Percentiles rank a stretch among this genome's conserved stretches.
Evolutionary conservation across 257 asterid genomes (phyloP).

Genomic region (Nicotiana paniculata): DNA sequence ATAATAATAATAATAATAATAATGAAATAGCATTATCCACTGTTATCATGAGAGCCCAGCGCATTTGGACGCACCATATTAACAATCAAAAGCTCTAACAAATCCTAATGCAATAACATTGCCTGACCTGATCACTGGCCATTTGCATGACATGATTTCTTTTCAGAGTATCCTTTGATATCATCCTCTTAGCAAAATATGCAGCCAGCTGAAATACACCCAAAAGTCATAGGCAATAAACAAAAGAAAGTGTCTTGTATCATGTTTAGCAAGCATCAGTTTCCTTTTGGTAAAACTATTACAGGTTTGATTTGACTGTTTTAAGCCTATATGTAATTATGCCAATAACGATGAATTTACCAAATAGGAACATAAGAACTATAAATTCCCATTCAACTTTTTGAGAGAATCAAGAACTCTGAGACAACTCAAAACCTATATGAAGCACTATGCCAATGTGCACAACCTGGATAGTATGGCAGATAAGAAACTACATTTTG

Average conservation of each 20-base stretch:
- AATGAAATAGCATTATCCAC: background rate
- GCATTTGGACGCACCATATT: background rate
- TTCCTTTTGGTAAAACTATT: background rate
- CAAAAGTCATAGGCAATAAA: background rate
- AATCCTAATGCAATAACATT: background rate
- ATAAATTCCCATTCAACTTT: background rate
- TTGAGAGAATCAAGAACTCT: background rate
- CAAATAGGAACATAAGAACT: background rate
- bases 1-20: too few species aligned
- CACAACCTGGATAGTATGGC: background rate
- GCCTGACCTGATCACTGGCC: constrained; percentile 47
- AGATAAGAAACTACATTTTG: background rate
- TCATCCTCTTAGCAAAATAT: constrained; percentile 69
- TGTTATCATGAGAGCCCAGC: background rate
- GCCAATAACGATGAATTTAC: background rate
- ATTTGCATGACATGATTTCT: constrained; percentile 70
- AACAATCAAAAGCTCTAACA: background rate
- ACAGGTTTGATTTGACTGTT: background rate
- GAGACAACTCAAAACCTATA: background rate
- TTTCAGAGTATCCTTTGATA: constrained; percentile 56
- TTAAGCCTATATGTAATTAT: background rate
- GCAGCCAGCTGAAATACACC: constrained; percentile 40
- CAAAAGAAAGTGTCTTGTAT: background rate
- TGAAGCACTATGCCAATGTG: background rate
- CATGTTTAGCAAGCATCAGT: background rate